Evolutionary conservation across 805 yeast species (phyloP).

Genomic region (Teunomyces gatunensis): DNA sequence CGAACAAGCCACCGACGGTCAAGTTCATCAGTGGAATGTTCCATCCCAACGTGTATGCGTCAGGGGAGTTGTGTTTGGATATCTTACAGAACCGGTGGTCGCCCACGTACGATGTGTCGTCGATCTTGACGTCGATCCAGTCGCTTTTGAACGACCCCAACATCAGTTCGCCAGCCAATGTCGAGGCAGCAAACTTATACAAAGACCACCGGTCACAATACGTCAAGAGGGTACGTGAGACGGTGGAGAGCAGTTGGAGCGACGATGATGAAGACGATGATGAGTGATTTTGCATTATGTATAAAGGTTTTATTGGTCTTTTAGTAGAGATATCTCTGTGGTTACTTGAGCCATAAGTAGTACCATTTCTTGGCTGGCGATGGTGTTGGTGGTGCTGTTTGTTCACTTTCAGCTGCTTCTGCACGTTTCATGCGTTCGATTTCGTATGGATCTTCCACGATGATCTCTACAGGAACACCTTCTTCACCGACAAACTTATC

Average conservation of each 20-base stretch:
- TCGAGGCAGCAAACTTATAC: constrained; percentile 93
- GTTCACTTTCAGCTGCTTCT: constrained; percentile 3
- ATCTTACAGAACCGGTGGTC: constrained; percentile 97
- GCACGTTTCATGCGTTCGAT: constrained; percentile 20
- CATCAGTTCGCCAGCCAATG: constrained; percentile 95
- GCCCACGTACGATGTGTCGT: constrained; percentile 96
- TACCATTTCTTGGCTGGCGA: constrained; percentile 42
- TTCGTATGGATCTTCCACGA: constrained; percentile 38
- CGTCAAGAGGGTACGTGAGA: constrained; percentile 84
- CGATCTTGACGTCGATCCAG: constrained; percentile 90
- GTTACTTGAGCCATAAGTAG: constrained; percentile 46
- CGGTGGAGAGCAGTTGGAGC: constrained; percentile 93
- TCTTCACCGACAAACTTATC: constrained; percentile 52
- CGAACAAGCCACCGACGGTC: constrained; percentile 94
- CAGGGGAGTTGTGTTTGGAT: constrained; percentile 93
- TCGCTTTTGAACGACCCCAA: constrained; percentile 93
- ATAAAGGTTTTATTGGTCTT: too few relatives aligned
- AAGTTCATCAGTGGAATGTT: constrained; percentile 92
- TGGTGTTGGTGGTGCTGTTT: constrained; percentile 11
- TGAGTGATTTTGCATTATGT: too few relatives aligned
- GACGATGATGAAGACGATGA: constrained; percentile 64
- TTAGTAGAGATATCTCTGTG: too few relatives aligned
- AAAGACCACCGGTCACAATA: constrained; percentile 94
- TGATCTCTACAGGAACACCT: constrained; percentile 38
- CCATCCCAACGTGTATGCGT: constrained; percentile 95